Conservation (phyloP, 2,329 filamentous ascomycete genomes). For the Penicillium palitans region DNA sequence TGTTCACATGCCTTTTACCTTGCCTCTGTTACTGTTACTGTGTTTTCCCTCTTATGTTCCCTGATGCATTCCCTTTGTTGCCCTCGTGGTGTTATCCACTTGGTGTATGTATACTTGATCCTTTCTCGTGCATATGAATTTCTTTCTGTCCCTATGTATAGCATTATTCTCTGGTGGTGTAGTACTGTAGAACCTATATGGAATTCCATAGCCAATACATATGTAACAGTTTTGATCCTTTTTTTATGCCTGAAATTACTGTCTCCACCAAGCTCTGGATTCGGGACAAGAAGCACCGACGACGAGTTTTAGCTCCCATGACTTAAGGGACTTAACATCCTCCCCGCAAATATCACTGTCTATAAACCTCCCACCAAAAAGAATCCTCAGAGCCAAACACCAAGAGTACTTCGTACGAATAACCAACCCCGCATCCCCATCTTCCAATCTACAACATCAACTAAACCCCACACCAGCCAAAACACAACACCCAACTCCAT, state of each 20-base stretch:
- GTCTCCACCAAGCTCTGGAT: not conserved
- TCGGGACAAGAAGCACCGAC: slow-evolving; percentile 10
- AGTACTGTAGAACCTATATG: not conserved
- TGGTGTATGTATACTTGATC: slow-evolving; percentile 12
- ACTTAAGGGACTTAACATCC: not conserved
- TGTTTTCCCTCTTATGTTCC: slow-evolving; percentile 3
- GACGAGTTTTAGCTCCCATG: not conserved
- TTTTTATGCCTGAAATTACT: not conserved
- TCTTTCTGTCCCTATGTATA: not conserved
- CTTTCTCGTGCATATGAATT: slow-evolving; percentile 10
- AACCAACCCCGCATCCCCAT: not conserved
- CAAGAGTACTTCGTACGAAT: not conserved
- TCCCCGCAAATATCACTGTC: not conserved
- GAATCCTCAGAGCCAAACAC: not conserved
- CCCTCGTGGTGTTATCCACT: slow-evolving; percentile 5
- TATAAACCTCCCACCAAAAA: not conserved
- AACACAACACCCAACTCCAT: not conserved
- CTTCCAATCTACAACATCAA: not conserved
- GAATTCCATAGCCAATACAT: not conserved
- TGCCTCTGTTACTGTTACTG: not conserved
- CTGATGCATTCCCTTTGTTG: slow-evolving; percentile 7
- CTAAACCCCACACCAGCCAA: not conserved
- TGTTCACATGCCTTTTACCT: slow-evolving; percentile 5
- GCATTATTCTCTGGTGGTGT: not conserved
- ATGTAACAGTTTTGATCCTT: too few relatives aligned